Evolutionary conservation across 2,329 filamentous ascomycete genomes (phyloP), one percentile per base, ranked within the genome.

Genomic region (Xylariales sp.): DNA sequence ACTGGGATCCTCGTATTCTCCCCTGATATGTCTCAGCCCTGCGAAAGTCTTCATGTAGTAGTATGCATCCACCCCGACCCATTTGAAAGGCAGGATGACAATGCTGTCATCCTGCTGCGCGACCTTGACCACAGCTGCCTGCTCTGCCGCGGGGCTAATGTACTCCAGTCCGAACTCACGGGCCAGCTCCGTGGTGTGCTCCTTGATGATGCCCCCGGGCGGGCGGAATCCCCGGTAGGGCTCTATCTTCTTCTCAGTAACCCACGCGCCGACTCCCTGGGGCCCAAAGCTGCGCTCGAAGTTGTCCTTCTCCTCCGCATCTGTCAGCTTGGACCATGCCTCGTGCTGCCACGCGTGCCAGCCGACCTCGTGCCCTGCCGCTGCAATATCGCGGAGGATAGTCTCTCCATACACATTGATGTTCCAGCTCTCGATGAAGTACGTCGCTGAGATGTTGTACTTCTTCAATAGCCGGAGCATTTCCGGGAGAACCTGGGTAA

Each of bases 281-380:
- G 29, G 29, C 16, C 29, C 29, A 11, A 31, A 31, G 19, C 29
- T 31, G n/a, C 29, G 29, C 7, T 15, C 29, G 14, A 31, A 31
- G 13, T 31, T 31, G 29, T 14, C 29, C n/a, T 31, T 13, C 29
- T 17, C 16, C 13, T 15, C 29, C 12, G 6, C n/a, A 13, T 18
- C n/a, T 3, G 7, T 13, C 12, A 31, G 29, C 29, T 31, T 31
- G 16, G 16, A 31, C 29, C 29, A 31, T 12, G 29, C 29, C 16
- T 31, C 29, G 29, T 31, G 29, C n/a, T 31, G 29, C 29, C 29
- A 31, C 7, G 29, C 29, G 29, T 31, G 29, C 29, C 29, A 31
- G 11, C 13, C 29, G 29, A 31, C n/a, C n/a, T 31, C 29, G 5
- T 31, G 29, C 6, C 29, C 29, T 17, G 29, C 29, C 6, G 29